Conservation (phyloP, 345 rosid genomes). For the Syzygium jambos region DNA sequence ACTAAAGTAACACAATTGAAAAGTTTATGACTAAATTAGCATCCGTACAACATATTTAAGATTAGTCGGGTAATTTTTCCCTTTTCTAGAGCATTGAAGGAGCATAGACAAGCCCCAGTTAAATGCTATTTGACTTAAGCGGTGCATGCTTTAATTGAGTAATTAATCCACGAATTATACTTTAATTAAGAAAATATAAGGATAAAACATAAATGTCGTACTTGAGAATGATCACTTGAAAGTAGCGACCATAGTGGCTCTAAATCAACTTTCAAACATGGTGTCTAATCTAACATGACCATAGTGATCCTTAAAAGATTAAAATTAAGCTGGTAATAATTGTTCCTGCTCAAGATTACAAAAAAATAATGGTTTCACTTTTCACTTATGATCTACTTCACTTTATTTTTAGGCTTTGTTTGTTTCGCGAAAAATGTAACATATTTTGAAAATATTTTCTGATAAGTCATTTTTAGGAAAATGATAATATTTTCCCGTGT, state of each 20-base stretch:
- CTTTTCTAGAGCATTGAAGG: too few relatives aligned
- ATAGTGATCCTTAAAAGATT: background rate
- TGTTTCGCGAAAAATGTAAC: too few relatives aligned
- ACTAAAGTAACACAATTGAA: too few relatives aligned
- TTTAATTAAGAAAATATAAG: too few relatives aligned
- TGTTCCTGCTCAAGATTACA: background rate
- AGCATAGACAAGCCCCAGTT: background rate
- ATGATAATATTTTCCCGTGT: too few relatives aligned
- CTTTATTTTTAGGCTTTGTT: background rate
- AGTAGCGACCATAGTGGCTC: background rate
- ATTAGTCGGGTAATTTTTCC: too few relatives aligned
- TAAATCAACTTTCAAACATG: background rate
- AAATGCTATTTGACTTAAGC: background rate
- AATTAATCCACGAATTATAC: background rate
- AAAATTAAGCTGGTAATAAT: background rate
- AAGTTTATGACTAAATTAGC: too few relatives aligned
- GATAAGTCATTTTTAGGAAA: too few relatives aligned
- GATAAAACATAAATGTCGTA: background rate
- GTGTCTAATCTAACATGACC: background rate
- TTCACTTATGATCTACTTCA: background rate
- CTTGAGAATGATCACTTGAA: background rate
- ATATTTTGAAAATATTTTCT: too few relatives aligned
- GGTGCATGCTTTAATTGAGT: background rate
- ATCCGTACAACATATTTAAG: too few relatives aligned
- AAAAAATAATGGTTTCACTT: too few relatives aligned